Evolutionary conservation across 352 stramenopile species (phyloP).

Genomic region (Globisporangium mamillatum): DNA sequence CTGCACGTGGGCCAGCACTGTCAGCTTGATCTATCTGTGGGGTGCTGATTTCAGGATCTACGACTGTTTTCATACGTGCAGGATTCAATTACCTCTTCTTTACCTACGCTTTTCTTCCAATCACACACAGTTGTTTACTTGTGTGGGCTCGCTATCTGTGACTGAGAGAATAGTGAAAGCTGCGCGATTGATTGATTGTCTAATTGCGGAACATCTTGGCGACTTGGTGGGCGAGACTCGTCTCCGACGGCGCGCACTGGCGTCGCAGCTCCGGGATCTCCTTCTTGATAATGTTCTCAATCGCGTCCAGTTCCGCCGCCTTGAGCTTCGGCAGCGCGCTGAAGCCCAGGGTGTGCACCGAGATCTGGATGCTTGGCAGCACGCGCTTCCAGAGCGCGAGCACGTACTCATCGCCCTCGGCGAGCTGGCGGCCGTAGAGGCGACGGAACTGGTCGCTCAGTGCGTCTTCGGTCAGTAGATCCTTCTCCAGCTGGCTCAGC

Average conservation of each 20-base stretch:
- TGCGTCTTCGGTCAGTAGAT: constrained; percentile 84
- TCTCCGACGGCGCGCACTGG: constrained; percentile 76
- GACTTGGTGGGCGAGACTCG: constrained; percentile 82
- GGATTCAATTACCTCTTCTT: not conserved
- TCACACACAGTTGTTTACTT: not conserved
- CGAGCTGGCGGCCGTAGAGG: constrained; percentile 93
- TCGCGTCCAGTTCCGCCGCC: constrained; percentile 67
- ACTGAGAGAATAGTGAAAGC: not conserved
- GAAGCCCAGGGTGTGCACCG: constrained; percentile 84
- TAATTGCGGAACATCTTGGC: constrained; percentile 79
- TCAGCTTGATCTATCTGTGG: not conserved
- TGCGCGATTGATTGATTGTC: constrained; percentile 6
- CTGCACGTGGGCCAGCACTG: not conserved
- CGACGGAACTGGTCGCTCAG: constrained; percentile 91
- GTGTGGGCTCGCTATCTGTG: not conserved
- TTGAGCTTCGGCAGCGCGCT: constrained; percentile 86
- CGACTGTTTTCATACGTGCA: not conserved
- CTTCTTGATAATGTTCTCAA: constrained; percentile 88
- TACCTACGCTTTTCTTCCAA: not conserved
- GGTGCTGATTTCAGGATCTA: not conserved
- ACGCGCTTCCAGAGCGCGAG: constrained; percentile 93
- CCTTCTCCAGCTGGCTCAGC: constrained; percentile 82
- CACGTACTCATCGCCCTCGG: constrained; percentile 97
- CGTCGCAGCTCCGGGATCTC: constrained; percentile 89
- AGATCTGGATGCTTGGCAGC: constrained; percentile 76